phyloP scores from a whole-genome alignment of 2,329 filamentous ascomycete species.

The Ploettnerulaceae sp. region DNA sequence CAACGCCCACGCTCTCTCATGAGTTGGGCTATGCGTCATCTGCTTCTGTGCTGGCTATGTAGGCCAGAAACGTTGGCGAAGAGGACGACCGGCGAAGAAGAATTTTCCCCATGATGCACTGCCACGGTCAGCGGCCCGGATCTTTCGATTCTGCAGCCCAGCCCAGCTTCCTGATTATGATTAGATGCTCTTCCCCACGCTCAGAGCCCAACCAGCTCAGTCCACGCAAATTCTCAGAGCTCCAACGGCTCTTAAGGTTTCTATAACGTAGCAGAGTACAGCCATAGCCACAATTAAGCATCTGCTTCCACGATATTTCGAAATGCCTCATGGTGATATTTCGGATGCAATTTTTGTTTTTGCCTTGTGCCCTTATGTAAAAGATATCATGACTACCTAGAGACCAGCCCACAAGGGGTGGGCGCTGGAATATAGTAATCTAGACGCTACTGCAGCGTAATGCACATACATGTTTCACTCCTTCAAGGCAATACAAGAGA shows the following conservation, averaged over 20 bases:
- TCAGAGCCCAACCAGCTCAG: neutral
- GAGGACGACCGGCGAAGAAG: neutral
- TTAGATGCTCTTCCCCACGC: neutral
- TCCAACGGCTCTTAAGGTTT: no score
- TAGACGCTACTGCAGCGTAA: no score
- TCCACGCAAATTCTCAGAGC: neutral
- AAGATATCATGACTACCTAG: no score
- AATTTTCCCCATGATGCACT: neutral
- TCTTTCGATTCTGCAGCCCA: conserved; percentile 1
- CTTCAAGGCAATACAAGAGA: no score
- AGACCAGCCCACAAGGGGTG: no score
- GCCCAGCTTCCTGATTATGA: neutral
- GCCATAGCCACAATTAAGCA: neutral
- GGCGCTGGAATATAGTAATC: no score
- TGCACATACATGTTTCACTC: no score
- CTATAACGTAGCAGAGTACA: no score
- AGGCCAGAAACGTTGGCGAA: neutral
- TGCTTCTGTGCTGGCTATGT: neutral
- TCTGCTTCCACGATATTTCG: neutral
- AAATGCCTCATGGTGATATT: no score
- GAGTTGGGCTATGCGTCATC: neutral
- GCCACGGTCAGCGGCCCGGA: neutral
- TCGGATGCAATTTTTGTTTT: no score
- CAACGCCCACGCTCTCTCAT: no score
- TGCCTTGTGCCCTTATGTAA: no score